phyloP scores from a whole-genome alignment of 2,329 filamentous ascomycete genomes.

The Teratosphaeriaceae sp. region DNA sequence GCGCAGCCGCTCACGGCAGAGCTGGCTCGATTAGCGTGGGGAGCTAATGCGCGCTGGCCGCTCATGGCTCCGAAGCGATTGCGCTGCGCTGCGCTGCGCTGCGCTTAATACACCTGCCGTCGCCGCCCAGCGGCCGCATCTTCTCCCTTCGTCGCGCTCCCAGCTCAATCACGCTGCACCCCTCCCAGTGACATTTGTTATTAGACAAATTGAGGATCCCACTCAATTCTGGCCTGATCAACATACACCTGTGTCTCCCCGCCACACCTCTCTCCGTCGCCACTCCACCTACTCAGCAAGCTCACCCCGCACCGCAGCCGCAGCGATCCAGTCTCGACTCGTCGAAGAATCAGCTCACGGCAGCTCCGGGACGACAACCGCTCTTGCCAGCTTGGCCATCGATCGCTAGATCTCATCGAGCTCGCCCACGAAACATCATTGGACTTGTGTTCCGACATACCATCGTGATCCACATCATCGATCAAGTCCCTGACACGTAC shows the following conservation, averaged over 20 bases:
- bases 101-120: no score
- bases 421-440: no score
- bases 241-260: not conserved
- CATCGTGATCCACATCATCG: not conserved
- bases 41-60: no score
- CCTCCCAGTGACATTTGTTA: constrained; percentile 20
- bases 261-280: not conserved
- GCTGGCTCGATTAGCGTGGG: no score
- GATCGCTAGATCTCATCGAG: not conserved
- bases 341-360: not conserved
- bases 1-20: no score
- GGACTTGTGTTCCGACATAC: not conserved
- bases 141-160: not conserved
- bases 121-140: no score
- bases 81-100: no score
- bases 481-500: not conserved
- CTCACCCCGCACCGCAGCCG: constrained; percentile 1
- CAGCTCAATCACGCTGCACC: constrained; percentile 1
- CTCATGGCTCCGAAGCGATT: no score
- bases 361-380: no score
- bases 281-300: constrained; percentile 6
- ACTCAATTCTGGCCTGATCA: constrained; percentile 4
- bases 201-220: constrained; percentile 21
- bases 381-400: not conserved
- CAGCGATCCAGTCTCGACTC: not conserved